Percentiles rank a stretch among this genome's conserved stretches.
These are phyloP conservation scores for Psilocybe azurescens DNA, from an alignment of 768 basidiomycete genomes.

Conservation along the genomic window DNA sequence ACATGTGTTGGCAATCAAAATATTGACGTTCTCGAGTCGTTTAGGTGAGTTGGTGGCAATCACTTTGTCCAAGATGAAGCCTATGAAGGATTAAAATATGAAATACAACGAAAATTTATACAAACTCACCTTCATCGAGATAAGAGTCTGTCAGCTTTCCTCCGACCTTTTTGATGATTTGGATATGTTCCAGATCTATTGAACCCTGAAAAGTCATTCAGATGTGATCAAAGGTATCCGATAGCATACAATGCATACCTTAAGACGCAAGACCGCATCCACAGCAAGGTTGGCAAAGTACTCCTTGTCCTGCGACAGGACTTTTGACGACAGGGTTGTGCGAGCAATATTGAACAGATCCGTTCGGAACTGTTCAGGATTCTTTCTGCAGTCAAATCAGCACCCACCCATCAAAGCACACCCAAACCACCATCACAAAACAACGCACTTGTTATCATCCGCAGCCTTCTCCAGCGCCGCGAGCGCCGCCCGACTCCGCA, in stretches of 20 bases:
- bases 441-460: constrained; percentile 78
- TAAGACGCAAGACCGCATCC: constrained; percentile 91
- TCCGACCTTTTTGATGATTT: constrained; percentile 99
- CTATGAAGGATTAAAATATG: constrained; percentile 39
- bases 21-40: constrained; percentile 92
- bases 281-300: constrained; percentile 99
- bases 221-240: neutral
- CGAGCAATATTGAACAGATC: constrained; percentile 97
- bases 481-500: constrained; percentile 82
- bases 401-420: neutral
- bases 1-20: constrained; percentile 99
- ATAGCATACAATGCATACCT: constrained; percentile 46
- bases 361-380: constrained; percentile 77
- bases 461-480: constrained; percentile 84
- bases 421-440: neutral
- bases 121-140: constrained; percentile 83
- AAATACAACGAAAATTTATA: neutral
- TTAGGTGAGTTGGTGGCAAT: constrained; percentile 96
- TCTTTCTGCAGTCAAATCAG: constrained; percentile 50
- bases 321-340: constrained; percentile 95
- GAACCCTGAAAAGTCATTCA: constrained; percentile 70
- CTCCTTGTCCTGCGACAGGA: constrained; percentile 94
- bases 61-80: constrained; percentile 97
- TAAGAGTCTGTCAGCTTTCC: constrained; percentile 98
- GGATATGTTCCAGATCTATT: constrained; percentile 96